A percentile compares a stretch with the other conserved stretches of the same genome.
phyloP scores from a whole-genome alignment of 2,329 filamentous ascomycete species.

The Ceratocystis albifundus region DNA sequence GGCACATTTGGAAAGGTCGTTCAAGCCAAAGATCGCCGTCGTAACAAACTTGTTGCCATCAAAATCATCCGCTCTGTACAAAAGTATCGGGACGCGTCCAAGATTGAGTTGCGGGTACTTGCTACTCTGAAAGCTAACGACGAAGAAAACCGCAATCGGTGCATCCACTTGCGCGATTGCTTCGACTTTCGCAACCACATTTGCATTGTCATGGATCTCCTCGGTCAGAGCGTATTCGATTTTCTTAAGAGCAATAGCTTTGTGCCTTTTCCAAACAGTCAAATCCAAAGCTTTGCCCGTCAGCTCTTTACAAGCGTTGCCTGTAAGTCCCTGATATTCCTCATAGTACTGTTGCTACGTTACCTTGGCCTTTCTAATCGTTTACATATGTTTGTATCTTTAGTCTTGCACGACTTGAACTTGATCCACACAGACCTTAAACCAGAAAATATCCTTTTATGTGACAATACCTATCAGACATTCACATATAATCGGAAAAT shows the following conservation, averaged over 20 bases:
- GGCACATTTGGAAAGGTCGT: conserved; percentile 98
- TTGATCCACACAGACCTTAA: conserved; percentile 83
- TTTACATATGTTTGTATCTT: conserved; percentile 17
- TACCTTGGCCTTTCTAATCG: background rate
- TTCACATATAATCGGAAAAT: conserved; percentile 61
- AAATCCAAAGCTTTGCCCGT: conserved; percentile 92
- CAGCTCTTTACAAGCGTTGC: conserved; percentile 97
- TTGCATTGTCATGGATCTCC: conserved; percentile 64
- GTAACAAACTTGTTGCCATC: conserved; percentile 72
- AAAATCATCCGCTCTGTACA: conserved; percentile 98
- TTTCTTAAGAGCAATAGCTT: conserved; percentile 93
- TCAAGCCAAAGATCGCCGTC: conserved; percentile 70
- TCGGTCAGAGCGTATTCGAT: conserved; percentile 95
- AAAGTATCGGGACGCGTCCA: conserved; percentile 91
- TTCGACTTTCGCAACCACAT: conserved; percentile 98
- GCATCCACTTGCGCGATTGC: conserved; percentile 90
- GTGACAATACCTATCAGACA: conserved; percentile 53
- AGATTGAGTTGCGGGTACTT: conserved; percentile 86
- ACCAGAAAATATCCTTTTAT: conserved; percentile 58
- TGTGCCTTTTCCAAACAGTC: conserved; percentile 93
- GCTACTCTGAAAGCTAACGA: conserved; percentile 89
- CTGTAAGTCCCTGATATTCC: conserved; percentile 49
- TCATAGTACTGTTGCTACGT: no score
- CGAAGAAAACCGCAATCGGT: conserved; percentile 81
- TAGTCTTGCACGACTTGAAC: conserved; percentile 91